Evolutionary conservation across 352 stramenopile species (phyloP).

Genomic region (Peronospora farinosa): DNA sequence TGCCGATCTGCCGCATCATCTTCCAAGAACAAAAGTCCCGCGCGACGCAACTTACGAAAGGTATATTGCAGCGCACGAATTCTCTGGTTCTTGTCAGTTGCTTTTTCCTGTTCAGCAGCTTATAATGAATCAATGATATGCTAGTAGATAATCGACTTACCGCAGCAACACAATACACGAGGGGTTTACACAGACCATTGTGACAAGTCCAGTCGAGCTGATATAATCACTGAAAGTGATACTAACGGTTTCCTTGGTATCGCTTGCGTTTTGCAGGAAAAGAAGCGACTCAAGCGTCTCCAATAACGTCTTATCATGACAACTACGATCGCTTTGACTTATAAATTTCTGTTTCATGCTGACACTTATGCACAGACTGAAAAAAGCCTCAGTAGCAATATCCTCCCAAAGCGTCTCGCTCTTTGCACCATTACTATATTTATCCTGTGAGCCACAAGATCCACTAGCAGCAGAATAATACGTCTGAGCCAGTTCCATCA

Average conservation of each 20-base stretch:
- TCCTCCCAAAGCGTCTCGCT: constrained; percentile 30
- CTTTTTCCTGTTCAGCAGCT: constrained; percentile 1
- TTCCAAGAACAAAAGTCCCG: constrained; percentile 55
- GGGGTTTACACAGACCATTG: constrained; percentile 8
- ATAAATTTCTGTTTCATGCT: constrained; percentile 30
- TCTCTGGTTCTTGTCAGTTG: constrained; percentile 11
- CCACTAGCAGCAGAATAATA: constrained; percentile 33
- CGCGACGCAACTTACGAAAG: constrained; percentile 38
- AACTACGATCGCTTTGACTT: constrained; percentile 5
- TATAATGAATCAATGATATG: constrained; percentile 4
- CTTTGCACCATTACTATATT: neutral
- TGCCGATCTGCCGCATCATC: constrained; percentile 45
- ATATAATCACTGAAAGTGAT: constrained; percentile 27
- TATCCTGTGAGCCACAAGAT: neutral
- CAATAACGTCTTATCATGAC: constrained; percentile 31
- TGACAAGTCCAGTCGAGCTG: neutral
- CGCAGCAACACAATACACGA: neutral
- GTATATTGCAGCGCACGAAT: constrained; percentile 32
- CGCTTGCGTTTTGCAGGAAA: constrained; percentile 18
- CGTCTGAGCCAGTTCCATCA: constrained; percentile 35
- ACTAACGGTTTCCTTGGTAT: constrained; percentile 2
- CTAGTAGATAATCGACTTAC: neutral
- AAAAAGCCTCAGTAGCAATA: constrained; percentile 40
- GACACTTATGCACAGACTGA: constrained; percentile 27
- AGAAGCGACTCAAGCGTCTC: constrained; percentile 35